phyloP scores from a whole-genome alignment of 441 rosid genomes.

The Omphalea diandra region DNA sequence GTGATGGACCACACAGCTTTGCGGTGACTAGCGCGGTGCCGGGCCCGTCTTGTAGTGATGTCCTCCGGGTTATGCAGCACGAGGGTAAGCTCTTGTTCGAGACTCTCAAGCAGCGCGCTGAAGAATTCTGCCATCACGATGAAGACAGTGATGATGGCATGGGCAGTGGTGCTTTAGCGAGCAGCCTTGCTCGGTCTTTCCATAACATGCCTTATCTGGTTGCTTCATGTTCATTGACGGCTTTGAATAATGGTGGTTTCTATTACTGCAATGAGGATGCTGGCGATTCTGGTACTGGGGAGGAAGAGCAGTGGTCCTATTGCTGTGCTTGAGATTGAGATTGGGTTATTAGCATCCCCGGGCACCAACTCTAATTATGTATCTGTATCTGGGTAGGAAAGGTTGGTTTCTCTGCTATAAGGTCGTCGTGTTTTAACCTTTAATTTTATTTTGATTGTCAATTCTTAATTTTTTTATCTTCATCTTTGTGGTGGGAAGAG shows the following conservation, averaged over 20 bases:
- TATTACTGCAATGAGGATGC: conserved; percentile 56
- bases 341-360: conserved; percentile 4
- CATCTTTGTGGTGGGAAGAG: conserved; percentile 21
- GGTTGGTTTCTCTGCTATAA: conserved; percentile 26
- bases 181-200: conserved; percentile 64
- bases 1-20: conserved; percentile 89
- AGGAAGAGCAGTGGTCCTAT: conserved; percentile 75
- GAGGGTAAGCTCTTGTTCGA: conserved; percentile 93
- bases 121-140: conserved; percentile 46
- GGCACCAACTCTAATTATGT: background rate
- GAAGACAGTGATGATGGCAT: conserved; percentile 34
- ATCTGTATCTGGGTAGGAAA: no score
- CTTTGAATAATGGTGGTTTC: conserved; percentile 49
- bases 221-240: conserved; percentile 64
- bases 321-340: conserved; percentile 48
- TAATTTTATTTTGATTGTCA: conserved; percentile 17
- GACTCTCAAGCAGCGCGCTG: conserved; percentile 88
- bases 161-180: conserved; percentile 37
- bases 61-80: conserved; percentile 91
- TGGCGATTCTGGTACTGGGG: conserved; percentile 39
- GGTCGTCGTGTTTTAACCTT: conserved; percentile 24
- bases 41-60: conserved; percentile 79
- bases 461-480: conserved; percentile 14
- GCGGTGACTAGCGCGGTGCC: conserved; percentile 75
- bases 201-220: conserved; percentile 85